These are phyloP conservation scores for Komagataella phaffii DNA, from an alignment of 805 yeast genomes.

Conservation along the genomic window DNA sequence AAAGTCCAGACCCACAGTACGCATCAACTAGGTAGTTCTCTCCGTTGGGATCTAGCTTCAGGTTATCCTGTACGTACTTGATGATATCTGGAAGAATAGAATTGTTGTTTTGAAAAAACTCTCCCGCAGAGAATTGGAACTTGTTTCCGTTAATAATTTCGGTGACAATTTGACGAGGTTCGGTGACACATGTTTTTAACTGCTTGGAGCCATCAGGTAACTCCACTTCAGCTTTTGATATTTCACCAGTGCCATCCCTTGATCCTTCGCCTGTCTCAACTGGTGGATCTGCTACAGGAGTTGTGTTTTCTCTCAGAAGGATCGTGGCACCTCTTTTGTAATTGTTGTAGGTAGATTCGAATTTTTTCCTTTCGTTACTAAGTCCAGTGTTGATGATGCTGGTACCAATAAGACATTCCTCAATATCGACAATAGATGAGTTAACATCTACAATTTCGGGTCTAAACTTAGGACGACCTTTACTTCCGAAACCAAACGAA, in stretches of 20 bases:
- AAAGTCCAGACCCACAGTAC: conserved; percentile 92
- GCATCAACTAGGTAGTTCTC: conserved; percentile 66
- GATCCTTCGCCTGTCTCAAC: conserved; percentile 31
- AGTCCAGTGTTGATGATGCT: conserved; percentile 62
- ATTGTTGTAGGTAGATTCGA: conserved; percentile 29
- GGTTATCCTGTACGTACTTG: conserved; percentile 61
- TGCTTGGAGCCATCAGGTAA: conserved; percentile 9
- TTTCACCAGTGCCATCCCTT: conserved; percentile 22
- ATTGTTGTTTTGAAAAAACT: conserved; percentile 92
- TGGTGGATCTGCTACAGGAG: conserved; percentile 9
- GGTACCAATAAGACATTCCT: conserved; percentile 89
- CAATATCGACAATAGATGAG: conserved; percentile 77
- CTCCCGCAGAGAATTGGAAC: conserved; percentile 88
- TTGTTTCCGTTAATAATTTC: conserved; percentile 65
- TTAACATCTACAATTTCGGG: conserved; percentile 17
- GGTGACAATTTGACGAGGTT: conserved; percentile 63
- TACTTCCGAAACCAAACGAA: conserved; percentile 78
- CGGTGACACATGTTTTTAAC: conserved; percentile 61
- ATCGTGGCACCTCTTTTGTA: conserved; percentile 79
- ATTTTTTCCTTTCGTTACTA: conserved; percentile 47
- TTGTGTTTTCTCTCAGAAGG: conserved; percentile 66
- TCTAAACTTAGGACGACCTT: conserved; percentile 69
- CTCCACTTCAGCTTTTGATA: conserved; percentile 19
- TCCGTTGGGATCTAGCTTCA: conserved; percentile 29
- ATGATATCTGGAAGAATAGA: conserved; percentile 80